Evolutionary conservation across 257 asterid genomes (phyloP).

Genomic region (Scutellaria minor): DNA sequence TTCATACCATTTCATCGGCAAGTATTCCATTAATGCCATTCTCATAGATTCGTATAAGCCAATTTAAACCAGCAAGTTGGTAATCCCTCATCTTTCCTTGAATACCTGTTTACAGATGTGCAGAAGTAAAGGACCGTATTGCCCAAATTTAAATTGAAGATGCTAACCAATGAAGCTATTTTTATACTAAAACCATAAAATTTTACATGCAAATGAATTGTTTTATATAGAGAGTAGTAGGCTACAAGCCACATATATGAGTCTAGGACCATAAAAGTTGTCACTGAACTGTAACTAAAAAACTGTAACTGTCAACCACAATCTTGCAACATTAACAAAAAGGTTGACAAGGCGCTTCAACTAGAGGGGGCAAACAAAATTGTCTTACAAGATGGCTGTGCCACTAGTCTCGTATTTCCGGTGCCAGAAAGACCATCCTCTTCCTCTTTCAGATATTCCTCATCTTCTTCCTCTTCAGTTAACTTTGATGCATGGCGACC

Average conservation of each 20-base stretch:
- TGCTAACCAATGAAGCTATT: background rate
- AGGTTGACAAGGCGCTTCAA: slow-evolving; percentile 37
- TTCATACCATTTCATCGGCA: slow-evolving; percentile 94
- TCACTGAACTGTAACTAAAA: slow-evolving; percentile 4
- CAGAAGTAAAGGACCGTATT: slow-evolving; percentile 2
- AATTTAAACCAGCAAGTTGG: slow-evolving; percentile 97
- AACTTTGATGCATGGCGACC: slow-evolving; percentile 98
- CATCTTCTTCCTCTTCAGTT: slow-evolving; percentile 99
- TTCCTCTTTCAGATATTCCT: slow-evolving; percentile 90
- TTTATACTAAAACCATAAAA: background rate
- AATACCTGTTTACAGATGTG: slow-evolving; percentile 61
- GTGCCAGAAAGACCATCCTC: slow-evolving; percentile 68
- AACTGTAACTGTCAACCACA: background rate
- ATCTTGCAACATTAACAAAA: slow-evolving; percentile 12
- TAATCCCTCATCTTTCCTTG: slow-evolving; percentile 99
- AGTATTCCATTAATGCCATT: slow-evolving; percentile 98
- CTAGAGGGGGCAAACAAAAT: slow-evolving; percentile 14
- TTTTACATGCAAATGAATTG: background rate
- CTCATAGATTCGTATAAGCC: slow-evolving; percentile 94
- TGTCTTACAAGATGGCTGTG: slow-evolving; percentile 93
- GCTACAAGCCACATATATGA: slow-evolving; percentile 7
- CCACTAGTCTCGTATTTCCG: slow-evolving; percentile 84
- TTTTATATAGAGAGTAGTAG: background rate
- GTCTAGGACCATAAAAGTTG: background rate
- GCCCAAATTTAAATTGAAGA: background rate